Conservation (phyloP, 306 rosid genomes). For the Acacia confusa region DNA sequence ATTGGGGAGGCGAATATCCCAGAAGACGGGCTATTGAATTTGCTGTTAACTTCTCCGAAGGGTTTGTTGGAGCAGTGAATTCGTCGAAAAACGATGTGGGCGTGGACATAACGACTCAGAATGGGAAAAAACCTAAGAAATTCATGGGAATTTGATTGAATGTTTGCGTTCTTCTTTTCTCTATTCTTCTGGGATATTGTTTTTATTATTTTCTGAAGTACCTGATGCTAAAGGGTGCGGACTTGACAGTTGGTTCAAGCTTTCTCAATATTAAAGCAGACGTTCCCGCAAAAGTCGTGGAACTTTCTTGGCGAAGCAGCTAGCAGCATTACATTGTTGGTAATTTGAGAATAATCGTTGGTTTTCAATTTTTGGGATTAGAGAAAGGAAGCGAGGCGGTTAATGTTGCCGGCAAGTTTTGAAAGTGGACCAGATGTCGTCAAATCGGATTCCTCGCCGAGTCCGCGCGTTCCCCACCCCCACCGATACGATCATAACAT, state of each 20-base stretch:
- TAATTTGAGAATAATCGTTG: neutral
- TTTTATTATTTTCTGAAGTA: neutral
- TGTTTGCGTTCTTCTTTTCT: neutral
- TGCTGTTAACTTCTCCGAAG: slow-evolving; percentile 29
- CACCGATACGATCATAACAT: too few relatives aligned
- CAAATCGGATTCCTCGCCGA: too few relatives aligned
- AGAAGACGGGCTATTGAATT: neutral
- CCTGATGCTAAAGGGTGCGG: slow-evolving; percentile 23
- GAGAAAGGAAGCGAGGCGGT: neutral
- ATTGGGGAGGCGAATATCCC: neutral
- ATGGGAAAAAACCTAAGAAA: neutral
- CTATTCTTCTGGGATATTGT: slow-evolving; percentile 9
- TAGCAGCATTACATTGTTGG: neutral
- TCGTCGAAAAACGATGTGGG: slow-evolving; percentile 17
- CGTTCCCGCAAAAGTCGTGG: neutral
- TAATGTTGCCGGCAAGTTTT: neutral
- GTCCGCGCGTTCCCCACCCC: too few relatives aligned
- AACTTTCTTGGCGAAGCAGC: neutral
- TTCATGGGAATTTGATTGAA: slow-evolving; percentile 16
- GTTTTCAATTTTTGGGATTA: neutral
- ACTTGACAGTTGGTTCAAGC: slow-evolving; percentile 5
- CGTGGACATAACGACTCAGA: slow-evolving; percentile 20
- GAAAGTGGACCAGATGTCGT: neutral
- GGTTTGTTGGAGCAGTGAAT: slow-evolving; percentile 29
- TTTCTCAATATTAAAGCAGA: neutral